These are phyloP conservation scores for Singerocomus rubriflavus DNA, from an alignment of 1,284 basidiomycete species.

Conservation along the genomic window DNA sequence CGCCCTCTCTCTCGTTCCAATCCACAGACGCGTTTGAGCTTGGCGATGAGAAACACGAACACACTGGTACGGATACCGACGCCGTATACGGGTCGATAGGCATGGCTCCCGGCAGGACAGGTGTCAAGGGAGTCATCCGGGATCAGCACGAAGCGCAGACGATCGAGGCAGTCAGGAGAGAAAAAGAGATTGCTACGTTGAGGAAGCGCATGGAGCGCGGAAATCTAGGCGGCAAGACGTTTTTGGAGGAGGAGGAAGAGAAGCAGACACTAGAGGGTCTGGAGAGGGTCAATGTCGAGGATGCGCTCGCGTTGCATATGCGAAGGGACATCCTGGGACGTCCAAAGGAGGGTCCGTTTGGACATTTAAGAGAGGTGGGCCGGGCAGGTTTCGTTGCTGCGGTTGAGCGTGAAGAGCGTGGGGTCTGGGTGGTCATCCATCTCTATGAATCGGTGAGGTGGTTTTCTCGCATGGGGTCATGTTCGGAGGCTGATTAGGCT, in stretches of 20 bases:
- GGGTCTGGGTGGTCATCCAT: slow-evolving; percentile 78
- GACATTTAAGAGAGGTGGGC: slow-evolving; percentile 80
- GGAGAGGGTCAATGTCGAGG: slow-evolving; percentile 20
- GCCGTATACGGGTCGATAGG: slow-evolving; percentile 53
- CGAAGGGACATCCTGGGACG: slow-evolving; percentile 44
- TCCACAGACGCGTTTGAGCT: slow-evolving; percentile 37
- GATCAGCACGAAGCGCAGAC: slow-evolving; percentile 68
- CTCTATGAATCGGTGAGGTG: slow-evolving; percentile 77
- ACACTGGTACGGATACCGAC: slow-evolving; percentile 15
- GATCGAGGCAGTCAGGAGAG: slow-evolving; percentile 46
- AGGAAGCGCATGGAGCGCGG: slow-evolving; percentile 58
- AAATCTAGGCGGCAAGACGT: slow-evolving; percentile 63
- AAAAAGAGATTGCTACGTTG: slow-evolving; percentile 48
- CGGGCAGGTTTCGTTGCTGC: slow-evolving; percentile 69
- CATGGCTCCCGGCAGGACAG: slow-evolving; percentile 81
- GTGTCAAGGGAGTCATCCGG: slow-evolving; percentile 80
- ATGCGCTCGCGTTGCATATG: slow-evolving; percentile 5
- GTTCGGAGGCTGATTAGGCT: slow-evolving; percentile 2
- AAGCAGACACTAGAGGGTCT: slow-evolving; percentile 39
- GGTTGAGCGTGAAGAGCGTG: slow-evolving; percentile 68
- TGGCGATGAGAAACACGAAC: slow-evolving; percentile 26
- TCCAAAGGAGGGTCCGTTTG: slow-evolving; percentile 58
- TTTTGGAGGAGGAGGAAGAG: slow-evolving; percentile 66
- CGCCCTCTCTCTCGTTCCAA: slow-evolving; percentile 43
- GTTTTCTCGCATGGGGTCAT: neutral